phyloP scores from a whole-genome alignment of 768 basidiomycete species.

The Clitopilus passeckerianus region DNA sequence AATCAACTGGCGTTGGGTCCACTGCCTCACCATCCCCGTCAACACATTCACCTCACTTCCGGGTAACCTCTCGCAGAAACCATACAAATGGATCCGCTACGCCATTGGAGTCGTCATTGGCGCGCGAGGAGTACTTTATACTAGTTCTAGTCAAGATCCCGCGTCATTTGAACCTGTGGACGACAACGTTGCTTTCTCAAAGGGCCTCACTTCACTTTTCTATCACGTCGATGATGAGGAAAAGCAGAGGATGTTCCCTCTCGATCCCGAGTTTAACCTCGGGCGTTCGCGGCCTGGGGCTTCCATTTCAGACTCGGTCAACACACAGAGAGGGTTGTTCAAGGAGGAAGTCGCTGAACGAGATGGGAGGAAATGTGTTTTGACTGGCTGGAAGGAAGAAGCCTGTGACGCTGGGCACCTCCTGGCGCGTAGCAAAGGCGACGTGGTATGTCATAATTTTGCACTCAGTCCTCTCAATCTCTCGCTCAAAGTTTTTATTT shows the following conservation, averaged over 20 bases:
- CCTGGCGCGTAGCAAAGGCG: constrained; percentile 12
- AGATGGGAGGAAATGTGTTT: constrained; percentile 12
- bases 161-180: constrained; percentile 4
- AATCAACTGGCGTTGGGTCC: background rate
- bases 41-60: background rate
- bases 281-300: constrained; percentile 4
- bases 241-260: constrained; percentile 13
- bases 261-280: constrained; percentile 9
- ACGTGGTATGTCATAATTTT: constrained; percentile 7
- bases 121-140: constrained; percentile 12
- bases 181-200: constrained; percentile 7
- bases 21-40: background rate
- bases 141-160: constrained; percentile 2
- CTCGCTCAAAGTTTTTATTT: constrained; percentile 3
- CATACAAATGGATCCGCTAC: constrained; percentile 16
- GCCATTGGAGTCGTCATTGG: constrained; percentile 15
- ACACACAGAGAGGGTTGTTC: constrained; percentile 8
- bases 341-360: constrained; percentile 6
- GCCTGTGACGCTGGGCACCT: constrained; percentile 14
- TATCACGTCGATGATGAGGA: constrained; percentile 13
- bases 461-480: constrained; percentile 4
- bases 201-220: constrained; percentile 8
- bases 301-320: constrained; percentile 3
- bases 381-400: background rate
- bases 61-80: constrained; percentile 8